phyloP scores from a whole-genome alignment of 805 yeast species.

The Kodamaea nitidulidarum region DNA sequence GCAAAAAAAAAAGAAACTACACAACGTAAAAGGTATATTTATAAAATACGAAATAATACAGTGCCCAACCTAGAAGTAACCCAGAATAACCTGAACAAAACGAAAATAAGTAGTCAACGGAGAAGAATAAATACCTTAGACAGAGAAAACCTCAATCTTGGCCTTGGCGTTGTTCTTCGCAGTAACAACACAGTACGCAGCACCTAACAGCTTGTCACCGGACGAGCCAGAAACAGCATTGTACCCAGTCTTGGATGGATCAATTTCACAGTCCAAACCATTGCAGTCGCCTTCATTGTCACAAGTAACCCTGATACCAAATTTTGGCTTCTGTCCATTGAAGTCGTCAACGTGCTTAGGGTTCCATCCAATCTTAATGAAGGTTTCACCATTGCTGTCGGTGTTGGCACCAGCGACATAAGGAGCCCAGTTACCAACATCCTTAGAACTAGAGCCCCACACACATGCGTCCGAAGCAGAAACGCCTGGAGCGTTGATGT shows the following conservation, averaged over 20 bases:
- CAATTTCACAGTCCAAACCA: slow-evolving; percentile 80
- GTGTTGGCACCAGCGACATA: slow-evolving; percentile 89
- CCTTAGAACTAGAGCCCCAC: slow-evolving; percentile 71
- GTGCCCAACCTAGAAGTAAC: background rate
- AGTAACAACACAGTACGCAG: slow-evolving; percentile 80
- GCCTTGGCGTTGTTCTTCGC: slow-evolving; percentile 63
- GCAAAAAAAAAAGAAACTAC: slow-evolving; percentile 1
- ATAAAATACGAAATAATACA: background rate
- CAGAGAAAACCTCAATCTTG: slow-evolving; percentile 61
- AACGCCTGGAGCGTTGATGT: slow-evolving; percentile 80
- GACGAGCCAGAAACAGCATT: slow-evolving; percentile 48
- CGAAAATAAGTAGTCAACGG: background rate
- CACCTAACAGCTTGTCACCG: slow-evolving; percentile 50
- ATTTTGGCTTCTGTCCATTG: slow-evolving; percentile 51
- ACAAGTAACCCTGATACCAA: slow-evolving; percentile 73
- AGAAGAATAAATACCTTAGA: background rate
- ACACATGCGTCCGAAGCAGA: slow-evolving; percentile 71
- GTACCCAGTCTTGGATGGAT: slow-evolving; percentile 60
- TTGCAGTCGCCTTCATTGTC: slow-evolving; percentile 63
- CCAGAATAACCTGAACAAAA: background rate
- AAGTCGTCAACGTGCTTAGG: slow-evolving; percentile 74
- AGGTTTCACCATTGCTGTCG: slow-evolving; percentile 67
- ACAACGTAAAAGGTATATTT: background rate
- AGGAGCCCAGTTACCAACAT: slow-evolving; percentile 90
- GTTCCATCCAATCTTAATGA: slow-evolving; percentile 86